Base-by-base conservation (phyloP, 495 filamentous ascomycete genomes). In the Stereocaulon alpinum region DNA sequence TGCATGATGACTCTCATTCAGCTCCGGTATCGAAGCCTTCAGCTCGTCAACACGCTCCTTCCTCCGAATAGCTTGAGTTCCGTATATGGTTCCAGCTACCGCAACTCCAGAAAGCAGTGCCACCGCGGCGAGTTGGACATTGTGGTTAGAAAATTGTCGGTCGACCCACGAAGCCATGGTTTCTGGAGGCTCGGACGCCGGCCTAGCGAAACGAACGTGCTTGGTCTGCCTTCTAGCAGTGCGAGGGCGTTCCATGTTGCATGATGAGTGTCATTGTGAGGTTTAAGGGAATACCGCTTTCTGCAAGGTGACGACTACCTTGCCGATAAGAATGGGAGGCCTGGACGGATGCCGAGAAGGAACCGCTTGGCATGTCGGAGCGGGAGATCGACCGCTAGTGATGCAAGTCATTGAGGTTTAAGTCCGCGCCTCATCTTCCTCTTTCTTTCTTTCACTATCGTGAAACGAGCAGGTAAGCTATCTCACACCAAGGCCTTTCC, bases 61-160 rank as follows among this genome's bases (percentile, higher is more conserved):
- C 43, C 84, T 71, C 52, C 75, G 77, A 41, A 86, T 75, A 56
- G 78, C 77, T 66, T 93, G 88, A 63, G 84, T 87, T 45, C 85
- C 82, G 54, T 88, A 74, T 41, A 95, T 84, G 12, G 82, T 76
- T 42, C 80, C 77, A 11, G 87, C 88, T 30, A 88, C 87, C 32
- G 87, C 79, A 40, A 82, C 82, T 24, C 87, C 88, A 0, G 88
- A 91, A 6, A 88, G 72, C 6, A 91, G 73, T 6, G 89, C 89
- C 0, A 88, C 89, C 17, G 86, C 82, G 22, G 82, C 83, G 52
- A 95, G 77, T 70, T 92, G 90, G 3, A 76, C 75, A 61, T 76
- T 72, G 45, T 80, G 77, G 18, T 78, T 77, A 43, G 72, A 72
- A 61, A 74, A 73, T 41, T 79, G 72, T 34, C 79, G 73, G 58